Base-by-base conservation (phyloP, 139 green algal species). In the Tetraselmis striata region DNA sequence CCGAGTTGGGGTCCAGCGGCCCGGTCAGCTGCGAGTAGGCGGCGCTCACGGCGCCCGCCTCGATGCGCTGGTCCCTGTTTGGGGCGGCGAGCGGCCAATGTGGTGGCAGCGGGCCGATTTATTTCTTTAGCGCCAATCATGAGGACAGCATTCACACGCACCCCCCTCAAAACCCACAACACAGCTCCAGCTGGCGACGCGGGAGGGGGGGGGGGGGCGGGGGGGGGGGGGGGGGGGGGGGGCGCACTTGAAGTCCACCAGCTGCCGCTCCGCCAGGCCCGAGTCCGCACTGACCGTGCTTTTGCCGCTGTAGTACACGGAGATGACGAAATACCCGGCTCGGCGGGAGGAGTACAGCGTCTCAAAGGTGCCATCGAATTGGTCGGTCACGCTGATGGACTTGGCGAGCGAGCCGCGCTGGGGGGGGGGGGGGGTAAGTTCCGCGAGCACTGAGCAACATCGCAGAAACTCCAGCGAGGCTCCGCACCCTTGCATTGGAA, bases 321-420 rank as follows among this genome's bases (percentile, higher is more conserved):
- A 5, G 45, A 67, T 67, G 18, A 25, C 45, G 18, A 67, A 67
- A 18, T 67, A 67, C 11, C 45, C 45, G 45, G 45, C 45, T 5
- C 45, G 45, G 45, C 45, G 45, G 45, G 45, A 67, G 45, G 45
- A 67, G 45, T 67, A 67, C 11, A 67, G 45, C 11, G 45, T 67
- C 11, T 25, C 11, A 18, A 67, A 67, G 45, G 45, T 67, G 45
- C 45, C 45, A 18, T 67, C 18, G 11, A 18, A 67, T 67, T 67
- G 45, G 45, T 67, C 45, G 11, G 45, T 67, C 45, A 81, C 31
- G 25, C 23, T 67, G 1, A 59, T 83, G 26, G 81, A 32, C 80
- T 80, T 79, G 18, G 59, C 80, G 5, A 59, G 80, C 28, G 29
- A 58, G 26, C 25, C 80, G 58, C 80, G 30, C 30, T 78, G 81